phyloP scores from a whole-genome alignment of 148 eudicot genomes.

The Rhododendron simsii region DNA sequence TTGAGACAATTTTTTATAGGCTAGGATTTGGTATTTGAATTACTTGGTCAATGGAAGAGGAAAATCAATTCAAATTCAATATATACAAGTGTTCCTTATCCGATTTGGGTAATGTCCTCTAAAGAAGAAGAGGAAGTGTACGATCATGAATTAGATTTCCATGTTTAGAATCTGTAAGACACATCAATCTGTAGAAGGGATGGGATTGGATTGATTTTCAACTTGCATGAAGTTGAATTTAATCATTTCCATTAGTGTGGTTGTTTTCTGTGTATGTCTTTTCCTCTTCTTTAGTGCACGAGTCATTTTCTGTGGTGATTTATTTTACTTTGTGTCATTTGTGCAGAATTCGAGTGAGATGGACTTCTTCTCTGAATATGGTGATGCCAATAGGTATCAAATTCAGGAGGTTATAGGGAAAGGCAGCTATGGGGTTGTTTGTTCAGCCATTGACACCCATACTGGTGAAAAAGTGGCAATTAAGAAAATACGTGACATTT shows the following conservation, averaged over 20 bases:
- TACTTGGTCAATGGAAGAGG: neutral
- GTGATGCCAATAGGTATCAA: slow-evolving; percentile 57
- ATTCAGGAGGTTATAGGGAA: slow-evolving; percentile 60
- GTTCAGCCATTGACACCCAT: slow-evolving; percentile 63
- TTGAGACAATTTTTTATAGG: neutral
- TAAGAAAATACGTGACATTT: slow-evolving; percentile 57
- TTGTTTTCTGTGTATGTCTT: neutral
- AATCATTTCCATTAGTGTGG: neutral
- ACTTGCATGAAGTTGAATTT: neutral
- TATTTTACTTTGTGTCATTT: neutral
- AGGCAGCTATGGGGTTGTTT: slow-evolving; percentile 71
- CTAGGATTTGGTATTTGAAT: neutral
- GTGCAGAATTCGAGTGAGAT: slow-evolving; percentile 42
- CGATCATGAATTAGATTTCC: neutral
- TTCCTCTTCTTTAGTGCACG: neutral
- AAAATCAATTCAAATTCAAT: neutral
- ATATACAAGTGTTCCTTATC: neutral
- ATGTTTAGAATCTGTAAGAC: neutral
- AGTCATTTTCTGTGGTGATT: neutral
- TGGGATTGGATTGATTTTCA: neutral
- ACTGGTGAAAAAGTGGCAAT: slow-evolving; percentile 69
- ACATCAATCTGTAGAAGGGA: neutral
- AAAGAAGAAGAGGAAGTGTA: neutral
- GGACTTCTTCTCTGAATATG: slow-evolving; percentile 62
- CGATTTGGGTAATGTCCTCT: neutral